Base-by-base conservation (phyloP, 768 basidiomycete species). In the Strobilomyces echinocephalus region DNA sequence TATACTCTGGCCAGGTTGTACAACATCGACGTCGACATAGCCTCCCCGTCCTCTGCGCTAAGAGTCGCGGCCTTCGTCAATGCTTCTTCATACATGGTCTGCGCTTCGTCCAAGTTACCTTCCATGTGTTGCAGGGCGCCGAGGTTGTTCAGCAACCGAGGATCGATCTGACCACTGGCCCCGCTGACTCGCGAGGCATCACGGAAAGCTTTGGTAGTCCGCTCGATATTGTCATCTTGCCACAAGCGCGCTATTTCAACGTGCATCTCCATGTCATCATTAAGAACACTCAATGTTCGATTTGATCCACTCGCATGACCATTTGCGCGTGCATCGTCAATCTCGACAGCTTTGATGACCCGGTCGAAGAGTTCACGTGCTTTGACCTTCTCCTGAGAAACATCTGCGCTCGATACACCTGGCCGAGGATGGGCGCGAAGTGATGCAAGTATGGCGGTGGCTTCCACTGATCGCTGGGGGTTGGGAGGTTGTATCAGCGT, bases 1-100 rank as follows among this genome's bases (percentile, higher is more conserved):
- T 93, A 95, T 15, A 88, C 86, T 53, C 94, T 77, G 0, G 89
- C 97, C 21, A 97, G 82, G 65, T 99, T 99, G 72, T 91, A 98
- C 42, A 94, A 72, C 24, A 94, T 81, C 0, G 89, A 85, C 0
- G 91, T 91, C 33, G 90, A 84, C 69, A 89, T 78, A 2, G 76
- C 82, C 63, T 94, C 90, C 2, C 77, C 78, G 15, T 71, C 70
- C 11, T 79, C 79, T 1, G 75, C 57, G 9, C 65, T 73, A 21
- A 81, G 70, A 18, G 65, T 63, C 4, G 79, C 69, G 3, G 83
- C 81, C 56, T 73, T 79, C 0, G 79, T 84, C 30, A 95, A 71
- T 0, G 93, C 88, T 46, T 72, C 77, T 66, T 95, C 87, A 61
- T 94, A 95, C 68, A 84, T 73, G 3, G 66, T 62, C 57, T 79